Evolutionary conservation across 1,139 yeast genomes (phyloP), one percentile per base, ranked within the genome.

Genomic region (Candida sp.): DNA sequence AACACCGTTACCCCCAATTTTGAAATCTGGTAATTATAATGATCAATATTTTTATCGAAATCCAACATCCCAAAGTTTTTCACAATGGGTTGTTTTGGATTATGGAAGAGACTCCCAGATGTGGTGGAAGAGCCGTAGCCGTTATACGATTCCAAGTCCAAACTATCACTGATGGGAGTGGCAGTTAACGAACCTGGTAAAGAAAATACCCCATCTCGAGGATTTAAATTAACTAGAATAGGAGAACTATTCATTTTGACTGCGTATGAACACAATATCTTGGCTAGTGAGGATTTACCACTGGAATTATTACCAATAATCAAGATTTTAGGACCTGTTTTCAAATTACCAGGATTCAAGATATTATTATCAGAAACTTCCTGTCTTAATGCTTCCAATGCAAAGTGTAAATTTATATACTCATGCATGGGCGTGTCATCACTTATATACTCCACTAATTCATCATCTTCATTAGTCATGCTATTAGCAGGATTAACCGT

Each of bases 131-230:
- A 83, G 6, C 98, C 98, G 80, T 93, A 86, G 1, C 89, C 88
- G 35, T 70, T 70, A 11, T 72, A 66, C 39, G 84, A 75, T 55
- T 89, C 95, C 27, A 88, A 79, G 57, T 93, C 97, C 37, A 90
- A 70, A 38, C 83, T 68, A 55, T 88, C 96, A 37, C 91, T 83
- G 4, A 91, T 75, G 0, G 95, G 88, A 0, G 95, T 84, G 0
- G 96, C 97, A 0, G 95, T 77, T 3, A 95, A 53, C 5, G 93
- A 81, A 0, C 99, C 97, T 0, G 99, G 97, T 6, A 86, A 73
- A 0, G 88, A 74, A 59, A 86, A 87, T 2, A 80, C 86, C 2
- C 95, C 88, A 51, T 85, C 89, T 35, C 77, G 67, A 1, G 98
- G 96, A 58, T 91, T 87, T 44, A 91, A 64, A 56, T 91, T 91